These are phyloP conservation scores for Pichia sp. DNA, from an alignment of 1,139 yeast species.

Conservation along the genomic window DNA sequence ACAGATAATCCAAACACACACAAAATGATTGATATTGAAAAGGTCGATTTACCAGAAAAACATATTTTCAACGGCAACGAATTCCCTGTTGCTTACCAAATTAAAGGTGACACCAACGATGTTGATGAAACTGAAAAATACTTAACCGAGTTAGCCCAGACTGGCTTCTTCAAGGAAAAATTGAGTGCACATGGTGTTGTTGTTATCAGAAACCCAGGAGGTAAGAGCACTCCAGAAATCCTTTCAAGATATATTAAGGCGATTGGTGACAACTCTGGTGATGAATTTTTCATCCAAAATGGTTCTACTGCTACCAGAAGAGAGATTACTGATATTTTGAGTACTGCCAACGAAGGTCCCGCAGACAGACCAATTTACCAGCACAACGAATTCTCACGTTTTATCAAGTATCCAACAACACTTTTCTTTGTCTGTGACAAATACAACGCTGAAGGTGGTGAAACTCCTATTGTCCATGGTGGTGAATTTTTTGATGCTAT, in stretches of 20 bases:
- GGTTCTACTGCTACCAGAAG: constrained; percentile 33
- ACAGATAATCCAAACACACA: constrained; percentile 28
- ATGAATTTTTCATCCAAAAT: constrained; percentile 30
- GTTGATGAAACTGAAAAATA: constrained; percentile 11
- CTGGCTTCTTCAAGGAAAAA: constrained; percentile 26
- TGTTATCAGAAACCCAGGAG: constrained; percentile 25
- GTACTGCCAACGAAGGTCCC: constrained; percentile 35
- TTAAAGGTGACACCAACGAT: constrained; percentile 1
- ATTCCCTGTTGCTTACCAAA: constrained; percentile 23
- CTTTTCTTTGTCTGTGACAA: constrained; percentile 30
- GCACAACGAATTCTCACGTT: constrained; percentile 36
- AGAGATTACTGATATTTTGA: constrained; percentile 28
- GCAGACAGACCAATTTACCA: constrained; percentile 27
- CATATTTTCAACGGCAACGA: constrained; percentile 21
- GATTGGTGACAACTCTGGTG: constrained; percentile 26
- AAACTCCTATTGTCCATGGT: constrained; percentile 35
- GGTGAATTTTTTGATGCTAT: constrained; percentile 32
- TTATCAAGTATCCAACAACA: constrained; percentile 30
- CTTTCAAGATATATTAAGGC: constrained; percentile 26
- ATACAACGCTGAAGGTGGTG: constrained; percentile 31
- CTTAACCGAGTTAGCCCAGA: constrained; percentile 23
- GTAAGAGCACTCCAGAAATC: constrained; percentile 26
- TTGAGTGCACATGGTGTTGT: constrained; percentile 32
- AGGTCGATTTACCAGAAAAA: constrained; percentile 17
- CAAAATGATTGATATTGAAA: too few species aligned